Conservation (phyloP, 768 basidiomycete genomes). For the Auriculariales sp. region DNA sequence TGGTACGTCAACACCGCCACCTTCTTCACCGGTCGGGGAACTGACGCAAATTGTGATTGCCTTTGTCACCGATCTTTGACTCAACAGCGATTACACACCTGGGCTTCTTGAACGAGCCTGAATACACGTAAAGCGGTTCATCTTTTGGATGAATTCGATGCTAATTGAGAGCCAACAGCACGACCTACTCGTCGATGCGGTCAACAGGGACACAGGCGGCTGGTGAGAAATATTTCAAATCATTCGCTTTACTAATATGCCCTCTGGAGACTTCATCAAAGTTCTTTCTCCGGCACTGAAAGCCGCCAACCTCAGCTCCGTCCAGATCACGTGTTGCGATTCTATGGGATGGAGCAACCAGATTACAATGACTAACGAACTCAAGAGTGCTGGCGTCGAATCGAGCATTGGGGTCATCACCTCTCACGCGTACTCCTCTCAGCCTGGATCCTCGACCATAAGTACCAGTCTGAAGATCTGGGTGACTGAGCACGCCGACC, state of each 20-base stretch:
- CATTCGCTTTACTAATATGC: too few species aligned
- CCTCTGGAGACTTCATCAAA: constrained; percentile 5
- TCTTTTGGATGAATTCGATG: background rate
- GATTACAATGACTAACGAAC: constrained; percentile 1
- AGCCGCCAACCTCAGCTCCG: background rate
- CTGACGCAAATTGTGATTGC: too few species aligned
- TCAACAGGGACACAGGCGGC: constrained; percentile 2
- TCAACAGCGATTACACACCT: constrained; percentile 5
- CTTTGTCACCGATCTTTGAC: too few species aligned
- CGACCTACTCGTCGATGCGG: constrained; percentile 5
- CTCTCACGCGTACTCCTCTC: constrained; percentile 4
- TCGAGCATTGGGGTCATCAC: constrained; percentile 3
- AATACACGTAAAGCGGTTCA: constrained; percentile 4
- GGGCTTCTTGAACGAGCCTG: constrained; percentile 6
- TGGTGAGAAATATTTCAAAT: too few species aligned
- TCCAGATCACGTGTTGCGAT: constrained; percentile 7
- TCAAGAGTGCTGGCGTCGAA: constrained; percentile 4
- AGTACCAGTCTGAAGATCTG: constrained; percentile 4
- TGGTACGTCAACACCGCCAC: too few species aligned
- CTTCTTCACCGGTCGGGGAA: too few species aligned
- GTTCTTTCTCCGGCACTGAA: constrained; percentile 3
- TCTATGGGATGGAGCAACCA: constrained; percentile 3
- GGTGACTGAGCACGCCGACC: constrained; percentile 6
- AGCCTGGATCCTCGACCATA: constrained; percentile 1
- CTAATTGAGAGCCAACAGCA: background rate